These are phyloP conservation scores for Balansia obtecta DNA, from an alignment of 2,329 filamentous ascomycete genomes.

Conservation along the genomic window DNA sequence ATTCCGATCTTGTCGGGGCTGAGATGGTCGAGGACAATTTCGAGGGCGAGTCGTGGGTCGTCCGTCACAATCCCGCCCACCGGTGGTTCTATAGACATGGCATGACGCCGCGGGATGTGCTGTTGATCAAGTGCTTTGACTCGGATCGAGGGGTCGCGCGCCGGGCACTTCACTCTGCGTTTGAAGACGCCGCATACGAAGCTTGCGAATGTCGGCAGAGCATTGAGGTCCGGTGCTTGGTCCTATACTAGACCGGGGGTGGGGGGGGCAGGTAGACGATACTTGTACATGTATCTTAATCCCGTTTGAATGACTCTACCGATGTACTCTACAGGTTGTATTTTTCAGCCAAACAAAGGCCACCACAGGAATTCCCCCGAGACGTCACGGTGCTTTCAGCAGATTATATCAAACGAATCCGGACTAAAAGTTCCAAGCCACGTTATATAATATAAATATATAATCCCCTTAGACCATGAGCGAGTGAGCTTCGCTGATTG, in stretches of 20 bases:
- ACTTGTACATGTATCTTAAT: no score
- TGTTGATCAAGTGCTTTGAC: constrained; percentile 51
- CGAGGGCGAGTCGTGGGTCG: constrained; percentile 34
- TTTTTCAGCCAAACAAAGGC: no score
- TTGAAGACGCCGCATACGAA: constrained; percentile 36
- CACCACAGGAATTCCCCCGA: no score
- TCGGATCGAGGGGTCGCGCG: constrained; percentile 43
- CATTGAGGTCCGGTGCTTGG: constrained; percentile 51
- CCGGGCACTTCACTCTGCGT: constrained; percentile 40
- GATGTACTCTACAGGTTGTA: no score
- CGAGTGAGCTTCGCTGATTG: no score
- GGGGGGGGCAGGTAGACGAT: no score
- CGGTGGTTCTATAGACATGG: constrained; percentile 41
- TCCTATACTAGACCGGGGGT: constrained; percentile 37
- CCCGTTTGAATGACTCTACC: no score
- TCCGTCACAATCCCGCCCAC: constrained; percentile 28
- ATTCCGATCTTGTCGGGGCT: constrained; percentile 36
- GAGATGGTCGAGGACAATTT: constrained; percentile 37
- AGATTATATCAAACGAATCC: no score
- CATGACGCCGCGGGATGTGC: constrained; percentile 39
- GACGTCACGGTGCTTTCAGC: no score
- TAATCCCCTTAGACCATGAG: no score
- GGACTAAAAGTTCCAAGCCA: no score
- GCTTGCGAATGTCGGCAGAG: constrained; percentile 46
- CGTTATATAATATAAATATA: no score